Percentiles rank a stretch among this genome's conserved stretches.
Conservation (phyloP, 2,329 filamentous ascomycete genomes). For the Sarocladium kiliense region DNA sequence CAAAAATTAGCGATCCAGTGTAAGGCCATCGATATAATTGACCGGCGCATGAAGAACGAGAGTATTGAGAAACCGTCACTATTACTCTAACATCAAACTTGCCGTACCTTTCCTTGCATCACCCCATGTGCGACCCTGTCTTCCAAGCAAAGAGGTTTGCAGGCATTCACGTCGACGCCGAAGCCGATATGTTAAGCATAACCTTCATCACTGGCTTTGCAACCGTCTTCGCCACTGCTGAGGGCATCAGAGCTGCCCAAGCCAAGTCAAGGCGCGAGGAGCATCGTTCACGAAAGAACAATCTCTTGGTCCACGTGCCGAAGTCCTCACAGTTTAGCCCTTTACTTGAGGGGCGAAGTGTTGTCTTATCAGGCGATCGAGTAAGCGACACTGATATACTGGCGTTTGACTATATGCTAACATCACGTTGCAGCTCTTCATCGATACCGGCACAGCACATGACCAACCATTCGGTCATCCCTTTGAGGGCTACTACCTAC, state of each 20-base stretch:
- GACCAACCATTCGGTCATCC: conserved; percentile 32
- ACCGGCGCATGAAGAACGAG: neutral
- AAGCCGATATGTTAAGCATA: conserved; percentile 2
- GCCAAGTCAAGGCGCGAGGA: conserved; percentile 40
- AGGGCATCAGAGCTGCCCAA: conserved; percentile 42
- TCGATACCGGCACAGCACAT: conserved; percentile 31
- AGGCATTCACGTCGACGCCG: conserved; percentile 6
- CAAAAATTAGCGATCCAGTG: too few relatives aligned
- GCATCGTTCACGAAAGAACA: conserved; percentile 42
- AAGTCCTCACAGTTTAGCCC: conserved; percentile 39
- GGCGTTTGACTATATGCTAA: conserved; percentile 19
- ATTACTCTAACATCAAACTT: neutral
- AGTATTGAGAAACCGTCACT: neutral
- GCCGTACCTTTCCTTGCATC: neutral
- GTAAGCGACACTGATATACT: conserved; percentile 16
- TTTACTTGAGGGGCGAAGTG: conserved; percentile 36
- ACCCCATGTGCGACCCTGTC: conserved; percentile 1
- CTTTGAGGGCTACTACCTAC: conserved; percentile 52
- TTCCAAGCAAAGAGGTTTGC: conserved; percentile 2
- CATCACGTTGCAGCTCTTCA: conserved; percentile 32
- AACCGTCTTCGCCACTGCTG: conserved; percentile 39
- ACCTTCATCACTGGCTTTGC: conserved; percentile 11
- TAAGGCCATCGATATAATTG: neutral
- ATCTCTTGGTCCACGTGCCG: conserved; percentile 39
- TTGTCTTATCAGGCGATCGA: conserved; percentile 38